phyloP scores from a whole-genome alignment of 495 filamentous ascomycete genomes.

The Penicillium manginii region DNA sequence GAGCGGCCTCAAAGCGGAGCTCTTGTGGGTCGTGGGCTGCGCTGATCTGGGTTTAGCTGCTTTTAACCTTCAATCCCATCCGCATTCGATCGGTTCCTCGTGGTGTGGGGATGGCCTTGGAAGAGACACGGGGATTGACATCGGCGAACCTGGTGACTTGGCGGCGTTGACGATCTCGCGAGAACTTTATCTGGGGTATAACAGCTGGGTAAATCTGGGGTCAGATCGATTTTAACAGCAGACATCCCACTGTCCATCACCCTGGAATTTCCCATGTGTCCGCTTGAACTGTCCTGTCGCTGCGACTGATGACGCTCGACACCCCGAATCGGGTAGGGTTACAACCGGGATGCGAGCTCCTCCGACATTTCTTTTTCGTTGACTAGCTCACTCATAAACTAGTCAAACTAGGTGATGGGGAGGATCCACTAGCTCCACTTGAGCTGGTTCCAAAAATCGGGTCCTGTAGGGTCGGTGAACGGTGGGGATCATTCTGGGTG shows the following conservation, averaged over 20 bases:
- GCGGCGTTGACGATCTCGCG: not conserved
- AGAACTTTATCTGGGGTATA: not conserved
- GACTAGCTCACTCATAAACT: not conserved
- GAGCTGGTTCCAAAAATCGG: not conserved
- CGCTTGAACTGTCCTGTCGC: too few species aligned
- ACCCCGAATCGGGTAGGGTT: conserved; percentile 3
- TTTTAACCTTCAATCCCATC: not conserved
- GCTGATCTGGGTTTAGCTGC: not conserved
- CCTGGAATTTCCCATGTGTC: too few species aligned
- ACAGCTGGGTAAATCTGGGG: too few species aligned
- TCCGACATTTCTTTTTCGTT: not conserved
- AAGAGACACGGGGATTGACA: not conserved
- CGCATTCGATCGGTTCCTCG: not conserved
- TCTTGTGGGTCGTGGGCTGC: not conserved
- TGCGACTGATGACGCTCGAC: not conserved
- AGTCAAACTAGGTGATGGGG: not conserved
- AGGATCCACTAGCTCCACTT: not conserved
- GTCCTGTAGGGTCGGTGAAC: not conserved
- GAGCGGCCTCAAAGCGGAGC: not conserved
- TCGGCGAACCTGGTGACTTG: not conserved
- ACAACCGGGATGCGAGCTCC: not conserved
- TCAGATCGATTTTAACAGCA: too few species aligned
- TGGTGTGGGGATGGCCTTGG: not conserved
- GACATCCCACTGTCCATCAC: not conserved
- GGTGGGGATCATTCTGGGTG: not conserved